Evolutionary conservation across 1,284 basidiomycete genomes (phyloP), one percentile per base, ranked within the genome.

Genomic region (Sanghuangporus baumii): DNA sequence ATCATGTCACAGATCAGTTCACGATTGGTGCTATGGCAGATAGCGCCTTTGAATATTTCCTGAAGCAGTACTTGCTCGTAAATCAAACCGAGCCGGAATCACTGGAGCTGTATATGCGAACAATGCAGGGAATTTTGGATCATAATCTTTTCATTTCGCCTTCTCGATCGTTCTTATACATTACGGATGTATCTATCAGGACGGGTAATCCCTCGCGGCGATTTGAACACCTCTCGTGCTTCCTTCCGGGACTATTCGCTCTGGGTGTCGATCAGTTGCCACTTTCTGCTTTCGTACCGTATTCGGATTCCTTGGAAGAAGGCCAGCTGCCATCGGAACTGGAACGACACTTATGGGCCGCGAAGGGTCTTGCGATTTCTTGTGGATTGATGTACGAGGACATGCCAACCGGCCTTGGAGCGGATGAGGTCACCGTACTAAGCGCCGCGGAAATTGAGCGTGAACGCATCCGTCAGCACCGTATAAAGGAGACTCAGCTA

Each of bases 191-290:
- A 36, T 31, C 55, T 16, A 38, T 48, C 12, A 36, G 43, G 4
- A n/a, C n/a, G 16, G 48, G 47, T 11, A 12, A 18, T 18, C 79
- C 81, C 9, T 77, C 79, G 11, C 84, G 87, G 67, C 72, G 69
- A 20, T 85, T 91, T 61, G 89, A 92, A 68, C 89, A 92, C 69
- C 77, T 92, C 58, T 85, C 88, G 12, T 91, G 90, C 73, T 92
- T 92, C 77, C 78, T 91, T 57, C 87, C 89, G 0, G 90, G 88
- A 12, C 73, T 91, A 16, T 77, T 92, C 61, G 88, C 89, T 1
- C 79, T 92, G 18, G 90, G 90, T 60, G 86, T 76, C 0, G 79
- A 83, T 59, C 81, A 80, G 1, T 78, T 91, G 60, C 82, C 82
- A 31, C 72, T 85, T 51, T 14, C 31, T n/a, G 63, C 37, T 12